Evolutionary conservation across 306 rosid species (phyloP).

Genomic region (Fragaria iinumae): DNA sequence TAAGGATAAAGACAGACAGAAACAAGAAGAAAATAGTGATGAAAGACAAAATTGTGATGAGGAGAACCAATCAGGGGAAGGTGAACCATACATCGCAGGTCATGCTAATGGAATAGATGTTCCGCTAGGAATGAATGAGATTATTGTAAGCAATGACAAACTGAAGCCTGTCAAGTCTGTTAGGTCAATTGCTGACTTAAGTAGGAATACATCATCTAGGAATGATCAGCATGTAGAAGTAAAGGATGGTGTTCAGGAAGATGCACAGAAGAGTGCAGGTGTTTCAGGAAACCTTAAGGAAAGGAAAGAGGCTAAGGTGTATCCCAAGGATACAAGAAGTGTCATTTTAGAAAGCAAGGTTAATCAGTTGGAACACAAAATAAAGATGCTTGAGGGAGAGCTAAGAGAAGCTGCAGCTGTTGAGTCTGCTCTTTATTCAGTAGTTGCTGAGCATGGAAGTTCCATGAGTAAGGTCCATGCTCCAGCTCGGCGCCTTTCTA

Average conservation of each 20-base stretch:
- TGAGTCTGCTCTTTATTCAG: slow-evolving; percentile 89
- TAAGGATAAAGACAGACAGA: slow-evolving; percentile 37
- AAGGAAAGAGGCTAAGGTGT: slow-evolving; percentile 65
- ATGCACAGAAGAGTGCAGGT: slow-evolving; percentile 43
- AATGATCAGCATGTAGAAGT: slow-evolving; percentile 43
- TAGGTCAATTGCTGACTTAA: slow-evolving; percentile 63
- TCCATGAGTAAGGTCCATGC: slow-evolving; percentile 96
- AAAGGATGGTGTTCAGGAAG: slow-evolving; percentile 48
- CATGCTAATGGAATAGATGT: slow-evolving; percentile 36
- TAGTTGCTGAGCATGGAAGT: slow-evolving; percentile 98
- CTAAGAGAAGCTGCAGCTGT: slow-evolving; percentile 89
- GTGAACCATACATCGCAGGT: slow-evolving; percentile 30
- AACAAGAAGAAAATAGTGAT: slow-evolving; percentile 20
- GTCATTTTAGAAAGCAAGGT: slow-evolving; percentile 60
- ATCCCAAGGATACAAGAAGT: slow-evolving; percentile 67
- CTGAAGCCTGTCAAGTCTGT: slow-evolving; percentile 75
- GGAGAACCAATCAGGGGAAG: slow-evolving; percentile 37
- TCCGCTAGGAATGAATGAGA: slow-evolving; percentile 35
- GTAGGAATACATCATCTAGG: slow-evolving; percentile 42
- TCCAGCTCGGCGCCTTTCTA: slow-evolving; percentile 94
- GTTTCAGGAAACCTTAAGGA: slow-evolving; percentile 44
- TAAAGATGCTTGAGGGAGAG: slow-evolving; percentile 90
- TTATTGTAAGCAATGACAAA: slow-evolving; percentile 45
- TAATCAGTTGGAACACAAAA: slow-evolving; percentile 68
- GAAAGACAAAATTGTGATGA: slow-evolving; percentile 32